A percentile compares a stretch with the other conserved stretches of the same genome.
Evolutionary conservation across 768 basidiomycete species (phyloP).

Genomic region (Filobasidium floriforme): DNA sequence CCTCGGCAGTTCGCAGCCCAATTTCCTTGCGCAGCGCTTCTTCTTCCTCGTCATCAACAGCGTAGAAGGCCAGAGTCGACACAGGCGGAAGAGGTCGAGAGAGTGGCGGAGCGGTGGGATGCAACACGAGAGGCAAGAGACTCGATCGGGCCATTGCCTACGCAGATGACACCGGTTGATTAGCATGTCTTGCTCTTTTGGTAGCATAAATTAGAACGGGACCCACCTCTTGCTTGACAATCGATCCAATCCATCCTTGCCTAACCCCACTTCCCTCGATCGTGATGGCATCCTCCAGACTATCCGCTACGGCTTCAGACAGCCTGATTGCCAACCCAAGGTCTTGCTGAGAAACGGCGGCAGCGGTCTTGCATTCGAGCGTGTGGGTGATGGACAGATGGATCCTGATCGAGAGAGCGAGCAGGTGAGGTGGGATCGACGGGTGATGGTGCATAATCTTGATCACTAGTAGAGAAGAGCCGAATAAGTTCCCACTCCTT

Average conservation of each 20-base stretch:
- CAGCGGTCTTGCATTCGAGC: conserved; percentile 3
- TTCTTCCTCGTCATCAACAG: conserved; percentile 30
- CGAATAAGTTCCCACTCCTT: neutral
- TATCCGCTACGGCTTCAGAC: conserved; percentile 19
- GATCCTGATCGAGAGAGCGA: conserved; percentile 18
- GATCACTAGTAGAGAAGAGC: conserved; percentile 5
- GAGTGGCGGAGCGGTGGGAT: conserved; percentile 37
- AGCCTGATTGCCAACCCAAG: conserved; percentile 14
- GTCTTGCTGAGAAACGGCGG: conserved; percentile 13
- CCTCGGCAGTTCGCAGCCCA: conserved; percentile 15
- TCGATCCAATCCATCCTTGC: conserved; percentile 33
- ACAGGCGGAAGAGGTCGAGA: conserved; percentile 35
- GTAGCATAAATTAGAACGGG: neutral
- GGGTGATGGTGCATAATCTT: conserved; percentile 23
- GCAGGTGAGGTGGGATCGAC: conserved; percentile 28
- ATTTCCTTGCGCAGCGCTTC: conserved; percentile 29
- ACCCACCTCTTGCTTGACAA: conserved; percentile 24
- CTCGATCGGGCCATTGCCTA: conserved; percentile 1
- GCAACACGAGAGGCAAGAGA: conserved; percentile 24
- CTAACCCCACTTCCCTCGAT: conserved; percentile 31
- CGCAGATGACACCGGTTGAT: neutral
- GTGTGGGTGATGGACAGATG: conserved; percentile 18
- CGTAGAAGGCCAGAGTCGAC: conserved; percentile 34
- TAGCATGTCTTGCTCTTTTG: neutral
- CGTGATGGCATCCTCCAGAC: conserved; percentile 29